A percentile compares a stretch with the other conserved stretches of the same genome.
These are phyloP conservation scores for Aspergillus steynii DNA, from an alignment of 495 filamentous ascomycete genomes.

Conservation along the genomic window DNA sequence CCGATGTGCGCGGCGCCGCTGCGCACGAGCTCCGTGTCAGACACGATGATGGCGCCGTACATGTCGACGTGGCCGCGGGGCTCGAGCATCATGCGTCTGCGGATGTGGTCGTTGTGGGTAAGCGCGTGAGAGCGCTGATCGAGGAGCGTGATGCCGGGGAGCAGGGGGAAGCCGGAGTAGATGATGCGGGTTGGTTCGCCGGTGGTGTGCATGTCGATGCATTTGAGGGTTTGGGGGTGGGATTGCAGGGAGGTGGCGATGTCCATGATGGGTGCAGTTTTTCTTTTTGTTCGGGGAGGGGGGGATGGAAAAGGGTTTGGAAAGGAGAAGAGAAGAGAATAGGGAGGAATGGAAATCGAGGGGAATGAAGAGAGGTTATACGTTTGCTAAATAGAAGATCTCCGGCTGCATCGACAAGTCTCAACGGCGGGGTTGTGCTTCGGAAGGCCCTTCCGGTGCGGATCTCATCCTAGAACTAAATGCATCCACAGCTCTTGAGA, in stretches of 20 bases:
- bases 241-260: conserved; percentile 48
- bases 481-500: too few species aligned
- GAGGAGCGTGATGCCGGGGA: conserved; percentile 23
- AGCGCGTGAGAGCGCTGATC: conserved; percentile 30
- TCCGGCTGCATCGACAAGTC: too few species aligned
- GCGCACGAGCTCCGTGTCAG: conserved; percentile 30
- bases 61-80: conserved; percentile 37
- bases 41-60: conserved; percentile 34
- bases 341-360: too few species aligned
- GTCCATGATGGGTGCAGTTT: conserved; percentile 51
- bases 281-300: too few species aligned
- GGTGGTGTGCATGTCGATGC: conserved; percentile 39
- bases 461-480: too few species aligned
- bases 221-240: conserved; percentile 23
- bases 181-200: conserved; percentile 37
- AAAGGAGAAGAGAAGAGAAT: too few species aligned
- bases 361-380: too few species aligned
- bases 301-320: too few species aligned
- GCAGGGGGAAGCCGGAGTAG: conserved; percentile 29
- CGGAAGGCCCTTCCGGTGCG: too few species aligned
- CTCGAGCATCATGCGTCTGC: conserved; percentile 31
- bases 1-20: conserved; percentile 48
- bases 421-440: too few species aligned
- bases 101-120: conserved; percentile 26
- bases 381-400: too few species aligned